Evolutionary conservation across 345 rosid genomes (phyloP), one percentile per base, ranked within the genome.

Genomic region (Syzygium aqueum): DNA sequence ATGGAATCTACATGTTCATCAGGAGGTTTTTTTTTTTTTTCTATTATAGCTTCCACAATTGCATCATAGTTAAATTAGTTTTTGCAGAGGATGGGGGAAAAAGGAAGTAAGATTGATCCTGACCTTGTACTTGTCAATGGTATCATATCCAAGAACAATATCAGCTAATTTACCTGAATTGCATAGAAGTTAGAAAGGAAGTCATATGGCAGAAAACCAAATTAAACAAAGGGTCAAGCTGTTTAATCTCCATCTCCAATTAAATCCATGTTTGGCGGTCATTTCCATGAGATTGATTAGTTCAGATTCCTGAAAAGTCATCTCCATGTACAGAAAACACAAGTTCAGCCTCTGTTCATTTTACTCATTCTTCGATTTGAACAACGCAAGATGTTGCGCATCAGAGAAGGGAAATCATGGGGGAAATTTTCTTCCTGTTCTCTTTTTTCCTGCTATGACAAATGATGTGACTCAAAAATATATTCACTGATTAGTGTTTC

Each of bases 101-200:
- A 37, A 51, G 63, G 51, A 6, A 84, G 56, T 14, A 67, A 30
- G 11, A 27, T 12, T 50, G 10, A n/a, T 49, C 27, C 53, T 85
- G 12, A 92, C 98, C 97, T 91, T 92, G 87, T 94, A 94, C 28
- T 84, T 82, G 21, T 91, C 88, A 17, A 91, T 40, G 1, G 91
- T 77, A 46, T 92, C 92, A 86, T 87, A 91, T 86, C 95, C 95
- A 54, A 94, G 97, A 87, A 92, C 95, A 80, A 93, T 67, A 90
- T 94, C 97, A 3, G 86, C 92, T 78, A 90, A 85, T 21, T 92
- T 91, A 46, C 95, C 96, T 94, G 92, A 53, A 43, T 57, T 23
- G 85, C 6, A 78, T 82, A 28, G 23, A 43, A n/a, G 33, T 25
- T 51, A 37, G 46, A 43, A 61, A 85, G n/a, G 10, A 33, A 49